Percentiles rank a stretch among this genome's conserved stretches.
Conservation (phyloP, 2,329 filamentous ascomycete genomes). For the Rhynchosporium secalis region DNA sequence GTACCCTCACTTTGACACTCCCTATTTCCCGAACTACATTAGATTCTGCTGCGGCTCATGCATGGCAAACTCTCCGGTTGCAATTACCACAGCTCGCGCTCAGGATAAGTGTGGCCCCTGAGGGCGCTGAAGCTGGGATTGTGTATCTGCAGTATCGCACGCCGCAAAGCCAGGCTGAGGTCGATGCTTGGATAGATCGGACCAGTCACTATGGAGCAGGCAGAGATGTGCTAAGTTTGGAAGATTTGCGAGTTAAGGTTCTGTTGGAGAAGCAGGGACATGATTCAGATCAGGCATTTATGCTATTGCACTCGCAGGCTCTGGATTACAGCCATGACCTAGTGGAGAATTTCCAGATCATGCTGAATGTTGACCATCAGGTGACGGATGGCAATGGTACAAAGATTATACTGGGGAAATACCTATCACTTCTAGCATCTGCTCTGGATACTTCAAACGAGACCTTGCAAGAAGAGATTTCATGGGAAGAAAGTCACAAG, state of each 20-base stretch:
- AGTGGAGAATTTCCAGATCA: conserved; percentile 20
- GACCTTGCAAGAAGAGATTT: background rate
- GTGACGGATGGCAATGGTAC: conserved; percentile 33
- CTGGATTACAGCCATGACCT: background rate
- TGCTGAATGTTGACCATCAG: conserved; percentile 31
- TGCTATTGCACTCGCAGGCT: conserved; percentile 16
- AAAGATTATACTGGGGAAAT: conserved; percentile 30
- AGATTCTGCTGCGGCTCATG: conserved; percentile 1
- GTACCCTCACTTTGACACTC: conserved; percentile 8
- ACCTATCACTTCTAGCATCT: conserved; percentile 23
- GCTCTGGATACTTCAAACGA: background rate
- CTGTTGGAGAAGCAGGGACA: conserved; percentile 11
- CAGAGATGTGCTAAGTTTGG: conserved; percentile 6
- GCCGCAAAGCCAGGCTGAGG: conserved; percentile 11
- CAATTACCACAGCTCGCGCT: conserved; percentile 28
- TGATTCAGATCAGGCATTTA: conserved; percentile 16
- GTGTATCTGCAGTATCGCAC: conserved; percentile 20
- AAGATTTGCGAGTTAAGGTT: conserved; percentile 17
- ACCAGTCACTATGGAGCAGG: conserved; percentile 15
- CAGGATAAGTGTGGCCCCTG: conserved; percentile 2
- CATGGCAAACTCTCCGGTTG: conserved; percentile 25
- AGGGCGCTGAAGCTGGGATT: conserved; percentile 21
- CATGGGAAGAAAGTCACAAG: conserved; percentile 24
- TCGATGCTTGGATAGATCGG: conserved; percentile 15
- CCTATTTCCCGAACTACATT: background rate